Evolutionary conservation across 495 filamentous ascomycete species (phyloP).

Genomic region (Neurospora africana): DNA sequence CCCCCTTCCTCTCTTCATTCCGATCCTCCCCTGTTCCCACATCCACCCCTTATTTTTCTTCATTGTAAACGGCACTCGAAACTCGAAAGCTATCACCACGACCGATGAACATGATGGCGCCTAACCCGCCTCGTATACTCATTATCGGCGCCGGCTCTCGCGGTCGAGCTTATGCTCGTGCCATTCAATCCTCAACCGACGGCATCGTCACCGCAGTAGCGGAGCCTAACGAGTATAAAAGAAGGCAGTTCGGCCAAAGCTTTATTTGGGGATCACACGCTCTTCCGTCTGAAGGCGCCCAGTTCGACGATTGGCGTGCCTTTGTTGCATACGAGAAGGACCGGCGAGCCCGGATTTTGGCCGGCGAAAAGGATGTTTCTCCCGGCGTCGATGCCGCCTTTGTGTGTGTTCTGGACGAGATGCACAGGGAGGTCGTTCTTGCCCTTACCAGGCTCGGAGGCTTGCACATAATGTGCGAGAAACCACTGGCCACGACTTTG

Average conservation of each 20-base stretch:
- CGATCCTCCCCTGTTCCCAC: background rate
- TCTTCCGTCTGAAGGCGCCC: slow-evolving; percentile 34
- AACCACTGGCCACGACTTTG: slow-evolving; percentile 74
- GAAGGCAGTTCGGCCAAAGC: slow-evolving; percentile 50
- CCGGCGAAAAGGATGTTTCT: slow-evolving; percentile 30
- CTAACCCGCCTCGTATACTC: slow-evolving; percentile 49
- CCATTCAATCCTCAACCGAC: slow-evolving; percentile 48
- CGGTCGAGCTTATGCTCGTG: slow-evolving; percentile 63
- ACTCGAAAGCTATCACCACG: background rate
- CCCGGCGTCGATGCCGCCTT: slow-evolving; percentile 68
- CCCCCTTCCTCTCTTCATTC: background rate
- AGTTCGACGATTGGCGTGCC: slow-evolving; percentile 66
- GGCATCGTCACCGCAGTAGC: slow-evolving; percentile 65
- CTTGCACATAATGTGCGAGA: slow-evolving; percentile 88
- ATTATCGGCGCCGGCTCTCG: slow-evolving; percentile 84
- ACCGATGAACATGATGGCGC: slow-evolving; percentile 12
- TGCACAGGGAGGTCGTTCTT: slow-evolving; percentile 68
- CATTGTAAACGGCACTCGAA: slow-evolving; percentile 43
- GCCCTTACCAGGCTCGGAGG: slow-evolving; percentile 52
- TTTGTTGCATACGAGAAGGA: slow-evolving; percentile 55
- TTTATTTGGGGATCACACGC: slow-evolving; percentile 53
- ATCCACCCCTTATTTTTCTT: background rate
- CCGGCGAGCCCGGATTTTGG: slow-evolving; percentile 36
- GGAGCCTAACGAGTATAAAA: slow-evolving; percentile 72
- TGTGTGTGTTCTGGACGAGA: slow-evolving; percentile 81